Evolutionary conservation across 768 basidiomycete genomes (phyloP), one percentile per base, ranked within the genome.

Genomic region (Mycena haematopus): DNA sequence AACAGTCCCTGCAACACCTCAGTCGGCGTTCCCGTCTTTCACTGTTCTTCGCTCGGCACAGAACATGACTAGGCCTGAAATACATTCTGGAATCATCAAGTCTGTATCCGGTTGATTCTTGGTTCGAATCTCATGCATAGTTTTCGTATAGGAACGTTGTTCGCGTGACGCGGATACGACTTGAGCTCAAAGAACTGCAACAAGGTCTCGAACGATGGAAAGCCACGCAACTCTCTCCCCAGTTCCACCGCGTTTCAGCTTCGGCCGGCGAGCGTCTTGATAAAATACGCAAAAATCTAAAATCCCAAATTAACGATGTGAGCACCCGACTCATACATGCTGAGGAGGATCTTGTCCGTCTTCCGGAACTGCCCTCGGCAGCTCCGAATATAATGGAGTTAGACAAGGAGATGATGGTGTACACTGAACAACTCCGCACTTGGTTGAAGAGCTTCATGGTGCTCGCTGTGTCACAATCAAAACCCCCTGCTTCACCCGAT

Each of bases 81-180:
- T 66, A 22, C 57, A 63, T 46, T 33, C 45, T 15, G 61, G 44
- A 29, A 63, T 66, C 17, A 53, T 66, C 47, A 66, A 62, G 65
- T 65, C 13, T 17, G 65, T 21, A 54, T 42, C 11, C n/a, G 13
- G 3, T 2, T 35, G 19, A 27, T 22, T 45, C 27, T 31, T 47
- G 24, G 24, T 14, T 40, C 29, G 19, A 17, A 17, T 19, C 62
- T 64, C 46, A 59, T 46, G 10, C 25, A 21, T 42, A 21, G 8
- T 8, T 45, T 45, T 21, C 19, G 8, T 31, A 8, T 17, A 66
- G 65, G 52, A 58, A 47, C 33, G 22, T 56, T 7, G 55, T 67
- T 11, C 66, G 66, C 25, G 62, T 45, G n/a, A 56, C 58, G n/a
- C 50, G 53, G 22, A 62, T 63, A 33, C 31, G 31, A 19, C 52